phyloP scores from a whole-genome alignment of 225 moss, liverwort and hornwort genomes.

The Straminergon stramineum region DNA sequence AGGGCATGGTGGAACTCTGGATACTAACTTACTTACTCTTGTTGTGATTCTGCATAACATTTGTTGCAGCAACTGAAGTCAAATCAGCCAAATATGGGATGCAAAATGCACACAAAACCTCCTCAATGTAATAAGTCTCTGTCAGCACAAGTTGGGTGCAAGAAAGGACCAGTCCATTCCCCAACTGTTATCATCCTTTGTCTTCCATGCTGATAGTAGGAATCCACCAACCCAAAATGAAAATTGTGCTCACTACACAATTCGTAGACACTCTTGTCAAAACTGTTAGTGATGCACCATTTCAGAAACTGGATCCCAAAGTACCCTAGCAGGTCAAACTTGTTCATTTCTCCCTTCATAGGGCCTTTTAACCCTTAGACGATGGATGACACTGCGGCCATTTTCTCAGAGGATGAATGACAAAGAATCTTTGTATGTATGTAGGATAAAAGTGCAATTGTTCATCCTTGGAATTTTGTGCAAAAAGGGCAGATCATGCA shows the following conservation, averaged over 20 bases:
- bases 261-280: neutral
- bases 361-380: too few species aligned
- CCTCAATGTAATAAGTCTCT: neutral
- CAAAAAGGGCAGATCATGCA: too few species aligned
- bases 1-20: too few species aligned
- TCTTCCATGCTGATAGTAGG: conserved; percentile 1
- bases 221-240: conserved; percentile 12
- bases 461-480: too few species aligned
- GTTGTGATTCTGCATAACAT: neutral
- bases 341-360: neutral
- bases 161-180: conserved; percentile 7
- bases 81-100: neutral
- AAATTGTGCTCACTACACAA: neutral
- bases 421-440: too few species aligned
- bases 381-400: too few species aligned
- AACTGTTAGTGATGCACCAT: neutral
- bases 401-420: too few species aligned
- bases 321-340: neutral
- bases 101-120: neutral
- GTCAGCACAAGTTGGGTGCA: conserved; percentile 10
- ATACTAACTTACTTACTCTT: too few species aligned
- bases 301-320: neutral
- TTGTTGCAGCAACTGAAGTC: neutral
- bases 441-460: too few species aligned
- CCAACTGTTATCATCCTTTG: neutral